Conservation (phyloP, 192 early-diverging fungal species). For the Dissophora ornata region DNA sequence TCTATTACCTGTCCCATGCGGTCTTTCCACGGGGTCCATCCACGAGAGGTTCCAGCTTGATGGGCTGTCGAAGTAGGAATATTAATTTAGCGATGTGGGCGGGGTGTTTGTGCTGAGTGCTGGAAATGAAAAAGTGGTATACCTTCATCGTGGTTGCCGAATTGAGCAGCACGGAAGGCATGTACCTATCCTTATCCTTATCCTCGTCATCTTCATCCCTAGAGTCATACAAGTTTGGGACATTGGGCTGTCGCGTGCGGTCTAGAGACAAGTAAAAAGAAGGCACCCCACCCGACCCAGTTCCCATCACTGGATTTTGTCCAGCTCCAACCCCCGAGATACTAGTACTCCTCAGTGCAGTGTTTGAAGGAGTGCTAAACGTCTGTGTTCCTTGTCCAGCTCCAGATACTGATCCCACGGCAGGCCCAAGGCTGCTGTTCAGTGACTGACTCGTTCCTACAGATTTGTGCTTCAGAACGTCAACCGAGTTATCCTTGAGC, state of each 20-base stretch:
- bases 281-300: too few species aligned
- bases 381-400: slow-evolving; percentile 4
- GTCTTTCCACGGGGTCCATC: slow-evolving; percentile 8
- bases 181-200: slow-evolving; percentile 48
- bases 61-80: too few species aligned
- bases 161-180: slow-evolving; percentile 31
- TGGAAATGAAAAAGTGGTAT: too few species aligned
- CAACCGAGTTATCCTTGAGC: slow-evolving; percentile 32
- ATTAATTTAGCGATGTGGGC: too few species aligned
- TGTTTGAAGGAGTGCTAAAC: slow-evolving; percentile 10
- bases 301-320: too few species aligned
- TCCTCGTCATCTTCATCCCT: slow-evolving; percentile 43
- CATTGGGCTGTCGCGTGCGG: slow-evolving; percentile 5
- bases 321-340: neutral
- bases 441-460: slow-evolving; percentile 5
- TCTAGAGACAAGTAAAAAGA: slow-evolving; percentile 19
- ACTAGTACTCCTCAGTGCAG: neutral
- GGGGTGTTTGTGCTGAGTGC: too few species aligned
- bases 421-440: slow-evolving; percentile 45
- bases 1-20: slow-evolving; percentile 27
- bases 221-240: neutral
- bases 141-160: slow-evolving; percentile 26
- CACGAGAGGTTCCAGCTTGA: slow-evolving; percentile 26
- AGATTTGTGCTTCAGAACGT: slow-evolving; percentile 31
- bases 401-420: slow-evolving; percentile 47